phyloP scores from a whole-genome alignment of 768 basidiomycete species.

The Tylopilus intermedius region DNA sequence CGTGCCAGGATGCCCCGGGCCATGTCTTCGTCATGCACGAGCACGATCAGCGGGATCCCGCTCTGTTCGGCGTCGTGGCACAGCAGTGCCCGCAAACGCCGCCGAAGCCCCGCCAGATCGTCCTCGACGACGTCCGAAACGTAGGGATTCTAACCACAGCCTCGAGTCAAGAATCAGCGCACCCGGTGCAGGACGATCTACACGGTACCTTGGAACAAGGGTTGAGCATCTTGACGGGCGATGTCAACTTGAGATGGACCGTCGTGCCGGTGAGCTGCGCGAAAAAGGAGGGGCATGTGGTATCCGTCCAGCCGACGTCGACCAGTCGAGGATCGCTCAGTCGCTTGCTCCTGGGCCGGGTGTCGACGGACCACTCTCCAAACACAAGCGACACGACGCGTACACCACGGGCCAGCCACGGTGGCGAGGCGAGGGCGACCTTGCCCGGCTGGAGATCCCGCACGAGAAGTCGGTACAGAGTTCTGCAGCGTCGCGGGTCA shows the following conservation, averaged over 20 bases:
- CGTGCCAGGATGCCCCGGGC: conserved; percentile 37
- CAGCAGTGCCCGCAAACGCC: conserved; percentile 20
- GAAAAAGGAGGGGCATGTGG: conserved; percentile 24
- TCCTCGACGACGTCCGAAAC: conserved; percentile 17
- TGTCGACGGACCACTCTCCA: conserved; percentile 33
- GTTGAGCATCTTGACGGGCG: conserved; percentile 9
- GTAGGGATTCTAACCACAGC: conserved; percentile 7
- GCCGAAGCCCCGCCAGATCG: conserved; percentile 9
- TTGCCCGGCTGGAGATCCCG: conserved; percentile 23
- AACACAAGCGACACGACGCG: conserved; percentile 36
- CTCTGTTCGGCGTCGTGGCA: conserved; percentile 14
- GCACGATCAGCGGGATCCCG: conserved; percentile 38
- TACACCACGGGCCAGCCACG: conserved; percentile 29
- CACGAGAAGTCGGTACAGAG: conserved; percentile 30
- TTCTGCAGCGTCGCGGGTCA: conserved; percentile 17
- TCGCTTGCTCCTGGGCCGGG: conserved; percentile 27
- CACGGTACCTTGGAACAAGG: conserved; percentile 15
- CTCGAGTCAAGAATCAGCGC: background rate
- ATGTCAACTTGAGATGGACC: conserved; percentile 18
- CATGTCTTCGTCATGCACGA: conserved; percentile 42
- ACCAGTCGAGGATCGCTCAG: conserved; percentile 30
- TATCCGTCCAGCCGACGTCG: conserved; percentile 41
- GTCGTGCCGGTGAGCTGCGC: conserved; percentile 10
- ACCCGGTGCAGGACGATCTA: too few relatives aligned
- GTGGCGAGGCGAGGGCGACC: conserved; percentile 27